These are phyloP conservation scores for Lactifluus rugatus DNA, from an alignment of 768 basidiomycete species.

Conservation along the genomic window DNA sequence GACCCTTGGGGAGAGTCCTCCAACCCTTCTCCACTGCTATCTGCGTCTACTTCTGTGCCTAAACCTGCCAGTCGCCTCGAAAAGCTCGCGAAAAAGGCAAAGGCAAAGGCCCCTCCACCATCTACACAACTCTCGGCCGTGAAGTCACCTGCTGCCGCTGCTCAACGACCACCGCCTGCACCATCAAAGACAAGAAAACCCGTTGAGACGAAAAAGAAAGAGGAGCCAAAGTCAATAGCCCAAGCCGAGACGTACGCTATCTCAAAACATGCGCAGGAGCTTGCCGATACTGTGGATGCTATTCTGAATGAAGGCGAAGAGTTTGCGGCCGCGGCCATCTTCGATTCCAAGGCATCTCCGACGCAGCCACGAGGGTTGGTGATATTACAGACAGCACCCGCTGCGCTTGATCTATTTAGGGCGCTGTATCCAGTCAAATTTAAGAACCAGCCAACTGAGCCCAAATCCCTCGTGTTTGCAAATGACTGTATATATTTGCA, in stretches of 20 bases:
- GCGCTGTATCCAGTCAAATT: slow-evolving; percentile 67
- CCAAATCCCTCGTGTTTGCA: slow-evolving; percentile 57
- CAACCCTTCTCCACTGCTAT: slow-evolving; percentile 24
- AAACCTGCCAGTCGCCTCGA: slow-evolving; percentile 52
- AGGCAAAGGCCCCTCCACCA: slow-evolving; percentile 33
- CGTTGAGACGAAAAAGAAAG: slow-evolving; percentile 5
- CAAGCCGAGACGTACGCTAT: slow-evolving; percentile 12
- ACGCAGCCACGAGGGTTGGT: slow-evolving; percentile 35
- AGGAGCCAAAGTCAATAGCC: neutral
- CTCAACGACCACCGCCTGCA: slow-evolving; percentile 20
- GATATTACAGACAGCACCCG: slow-evolving; percentile 50
- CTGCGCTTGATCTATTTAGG: slow-evolving; percentile 68
- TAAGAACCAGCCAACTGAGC: slow-evolving; percentile 36
- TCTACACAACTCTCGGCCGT: slow-evolving; percentile 14
- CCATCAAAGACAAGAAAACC: slow-evolving; percentile 19
- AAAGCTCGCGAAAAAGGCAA: slow-evolving; percentile 46
- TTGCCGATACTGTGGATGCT: slow-evolving; percentile 14
- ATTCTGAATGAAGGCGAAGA: slow-evolving; percentile 30
- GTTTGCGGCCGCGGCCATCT: slow-evolving; percentile 45
- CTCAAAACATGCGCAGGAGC: slow-evolving; percentile 8
- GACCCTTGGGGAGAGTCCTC: slow-evolving; percentile 56
- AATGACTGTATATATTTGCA: slow-evolving; percentile 73
- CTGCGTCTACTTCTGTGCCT: slow-evolving; percentile 28
- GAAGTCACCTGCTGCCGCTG: slow-evolving; percentile 20
- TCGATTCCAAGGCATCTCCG: slow-evolving; percentile 19